phyloP scores from a whole-genome alignment of 768 basidiomycete species.

The Tricholoma matsutake region DNA sequence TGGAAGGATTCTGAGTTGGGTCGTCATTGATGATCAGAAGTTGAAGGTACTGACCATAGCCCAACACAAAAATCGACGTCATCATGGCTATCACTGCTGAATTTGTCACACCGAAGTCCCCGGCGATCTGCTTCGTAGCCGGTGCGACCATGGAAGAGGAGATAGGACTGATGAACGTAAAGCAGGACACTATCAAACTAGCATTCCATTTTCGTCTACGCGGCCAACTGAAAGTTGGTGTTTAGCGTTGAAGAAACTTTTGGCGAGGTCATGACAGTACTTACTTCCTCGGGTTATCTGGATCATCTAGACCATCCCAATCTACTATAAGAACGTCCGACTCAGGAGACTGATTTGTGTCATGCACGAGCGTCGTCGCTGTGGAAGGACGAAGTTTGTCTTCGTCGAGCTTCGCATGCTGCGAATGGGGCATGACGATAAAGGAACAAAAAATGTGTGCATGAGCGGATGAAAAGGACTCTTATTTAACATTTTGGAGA shows the following conservation, averaged over 20 bases:
- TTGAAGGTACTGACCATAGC: conserved; percentile 45
- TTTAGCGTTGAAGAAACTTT: neutral
- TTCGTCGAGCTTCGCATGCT: neutral
- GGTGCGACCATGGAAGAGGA: conserved; percentile 78
- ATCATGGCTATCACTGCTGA: conserved; percentile 49
- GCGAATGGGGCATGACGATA: neutral
- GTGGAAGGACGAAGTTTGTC: neutral
- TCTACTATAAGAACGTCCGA: conserved; percentile 39
- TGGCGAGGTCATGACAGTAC: conserved; percentile 3
- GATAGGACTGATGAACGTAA: conserved; percentile 66
- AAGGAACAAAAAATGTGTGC: neutral
- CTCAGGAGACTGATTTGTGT: neutral
- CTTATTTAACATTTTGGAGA: neutral
- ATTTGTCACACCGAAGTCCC: conserved; percentile 53
- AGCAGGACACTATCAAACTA: conserved; percentile 60
- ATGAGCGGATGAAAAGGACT: neutral
- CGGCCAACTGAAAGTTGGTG: conserved; percentile 44
- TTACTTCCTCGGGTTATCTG: conserved; percentile 57
- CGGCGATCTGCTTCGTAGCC: conserved; percentile 48
- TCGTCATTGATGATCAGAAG: neutral
- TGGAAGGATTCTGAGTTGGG: conserved; percentile 17
- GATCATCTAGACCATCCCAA: conserved; percentile 64
- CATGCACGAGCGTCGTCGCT: neutral
- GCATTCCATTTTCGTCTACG: conserved; percentile 60
- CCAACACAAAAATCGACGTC: conserved; percentile 51